Evolutionary conservation across 2,329 filamentous ascomycete species (phyloP).

Genomic region (Orbilia ellipsospora): DNA sequence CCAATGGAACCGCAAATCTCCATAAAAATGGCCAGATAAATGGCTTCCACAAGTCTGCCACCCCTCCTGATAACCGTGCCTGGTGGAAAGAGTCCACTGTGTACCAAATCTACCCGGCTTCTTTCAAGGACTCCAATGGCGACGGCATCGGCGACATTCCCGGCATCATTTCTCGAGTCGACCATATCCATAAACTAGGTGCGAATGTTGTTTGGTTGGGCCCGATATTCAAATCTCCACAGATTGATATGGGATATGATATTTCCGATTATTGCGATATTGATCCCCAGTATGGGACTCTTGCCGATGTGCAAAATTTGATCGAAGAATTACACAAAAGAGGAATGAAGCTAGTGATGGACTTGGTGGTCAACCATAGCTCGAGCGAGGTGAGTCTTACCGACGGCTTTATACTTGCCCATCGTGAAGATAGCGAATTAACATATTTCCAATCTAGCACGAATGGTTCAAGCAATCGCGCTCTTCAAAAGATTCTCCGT

Average conservation of each 20-base stretch:
- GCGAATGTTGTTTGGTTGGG: slow-evolving; percentile 72
- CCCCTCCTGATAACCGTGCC: slow-evolving; percentile 46
- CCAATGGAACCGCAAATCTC: background rate
- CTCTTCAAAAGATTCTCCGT: slow-evolving; percentile 66
- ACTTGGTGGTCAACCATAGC: slow-evolving; percentile 82
- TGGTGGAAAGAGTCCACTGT: slow-evolving; percentile 67
- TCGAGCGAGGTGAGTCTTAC: slow-evolving; percentile 67
- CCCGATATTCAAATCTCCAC: slow-evolving; percentile 71
- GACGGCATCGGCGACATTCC: slow-evolving; percentile 74
- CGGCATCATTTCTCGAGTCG: slow-evolving; percentile 73
- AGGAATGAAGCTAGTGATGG: slow-evolving; percentile 77
- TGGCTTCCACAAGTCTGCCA: background rate
- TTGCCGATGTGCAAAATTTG: slow-evolving; percentile 73
- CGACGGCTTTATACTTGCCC: background rate
- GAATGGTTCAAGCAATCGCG: slow-evolving; percentile 70
- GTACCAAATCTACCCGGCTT: slow-evolving; percentile 70
- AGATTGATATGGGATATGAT: slow-evolving; percentile 77
- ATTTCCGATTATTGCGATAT: slow-evolving; percentile 75
- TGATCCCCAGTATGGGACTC: slow-evolving; percentile 73
- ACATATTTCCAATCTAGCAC: slow-evolving; percentile 61
- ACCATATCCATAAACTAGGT: slow-evolving; percentile 73
- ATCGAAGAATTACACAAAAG: slow-evolving; percentile 71
- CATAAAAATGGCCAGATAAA: background rate
- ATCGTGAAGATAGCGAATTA: background rate
- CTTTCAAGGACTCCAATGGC: slow-evolving; percentile 70